These are phyloP conservation scores for Aspergillus tanneri DNA, from an alignment of 2,329 filamentous ascomycete species.

Conservation along the genomic window DNA sequence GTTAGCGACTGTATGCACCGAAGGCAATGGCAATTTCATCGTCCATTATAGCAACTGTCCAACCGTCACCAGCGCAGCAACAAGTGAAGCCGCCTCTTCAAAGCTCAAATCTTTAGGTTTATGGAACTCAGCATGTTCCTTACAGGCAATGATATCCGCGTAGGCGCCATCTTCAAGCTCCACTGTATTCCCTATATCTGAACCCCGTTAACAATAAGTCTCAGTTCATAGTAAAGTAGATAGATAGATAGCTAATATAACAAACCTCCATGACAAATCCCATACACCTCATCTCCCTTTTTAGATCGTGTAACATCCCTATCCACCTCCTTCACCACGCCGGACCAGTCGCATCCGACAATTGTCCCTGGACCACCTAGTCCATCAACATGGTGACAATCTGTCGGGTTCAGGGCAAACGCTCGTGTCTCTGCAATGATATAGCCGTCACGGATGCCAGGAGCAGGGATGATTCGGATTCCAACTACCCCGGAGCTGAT, in stretches of 20 bases:
- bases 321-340: not conserved
- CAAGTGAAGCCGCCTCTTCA: constrained; percentile 6
- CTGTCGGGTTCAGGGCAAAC: constrained; percentile 3
- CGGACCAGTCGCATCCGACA: constrained; percentile 5
- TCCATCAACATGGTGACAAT: constrained; percentile 1
- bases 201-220: not conserved
- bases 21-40: not conserved
- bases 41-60: constrained; percentile 1
- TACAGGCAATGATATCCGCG: not conserved
- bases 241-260: too few species aligned
- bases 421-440: constrained; percentile 4
- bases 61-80: not conserved
- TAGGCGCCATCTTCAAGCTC: not conserved
- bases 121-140: not conserved
- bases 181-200: not conserved
- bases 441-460: constrained; percentile 1
- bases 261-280: not conserved
- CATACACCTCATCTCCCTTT: constrained; percentile 4
- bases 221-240: too few species aligned
- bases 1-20: not conserved
- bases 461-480: not conserved
- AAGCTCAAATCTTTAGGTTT: not conserved
- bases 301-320: not conserved
- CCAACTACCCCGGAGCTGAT: not conserved
- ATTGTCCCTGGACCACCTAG: constrained; percentile 1